A percentile compares a stretch with the other conserved stretches of the same genome.
Conservation (phyloP, 208 protist genomes). For the Vickermania spadyakhi region DNA sequence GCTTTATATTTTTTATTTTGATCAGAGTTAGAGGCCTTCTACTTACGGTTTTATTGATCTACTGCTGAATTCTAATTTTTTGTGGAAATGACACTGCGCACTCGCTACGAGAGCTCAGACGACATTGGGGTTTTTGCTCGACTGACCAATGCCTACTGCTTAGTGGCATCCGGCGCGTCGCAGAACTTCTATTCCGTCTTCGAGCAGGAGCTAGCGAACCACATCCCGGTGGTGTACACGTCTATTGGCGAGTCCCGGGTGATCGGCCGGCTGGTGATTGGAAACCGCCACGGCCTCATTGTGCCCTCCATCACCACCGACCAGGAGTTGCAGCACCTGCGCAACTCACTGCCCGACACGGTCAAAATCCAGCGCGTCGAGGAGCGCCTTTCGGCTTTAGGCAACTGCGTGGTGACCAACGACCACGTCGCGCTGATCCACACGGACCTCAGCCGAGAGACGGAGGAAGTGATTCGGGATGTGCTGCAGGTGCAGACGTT, state of each 20-base stretch:
- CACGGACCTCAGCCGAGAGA: conserved; percentile 98
- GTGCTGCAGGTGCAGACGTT: conserved; percentile 98
- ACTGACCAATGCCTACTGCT: conserved; percentile 99
- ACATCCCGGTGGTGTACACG: conserved; percentile 98
- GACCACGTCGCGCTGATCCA: conserved; percentile 99
- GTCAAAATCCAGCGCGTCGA: conserved; percentile 97
- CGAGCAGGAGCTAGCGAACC: conserved; percentile 96
- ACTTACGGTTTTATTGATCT: too few relatives aligned
- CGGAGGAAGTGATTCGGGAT: conserved; percentile 99
- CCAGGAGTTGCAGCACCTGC: conserved; percentile 98
- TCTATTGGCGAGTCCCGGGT: conserved; percentile 95
- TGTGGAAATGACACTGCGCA: conserved; percentile 92
- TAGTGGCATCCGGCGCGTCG: conserved; percentile 94
- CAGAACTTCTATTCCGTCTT: conserved; percentile 99
- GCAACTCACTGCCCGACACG: conserved; percentile 97
- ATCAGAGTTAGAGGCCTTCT: too few relatives aligned
- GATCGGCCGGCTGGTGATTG: conserved; percentile 95
- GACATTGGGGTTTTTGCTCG: conserved; percentile 99
- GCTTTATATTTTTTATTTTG: too few relatives aligned
- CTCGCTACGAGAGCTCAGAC: conserved; percentile 98
- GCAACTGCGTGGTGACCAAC: conserved; percentile 99
- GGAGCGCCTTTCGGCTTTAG: conserved; percentile 97
- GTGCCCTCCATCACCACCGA: conserved; percentile 98
- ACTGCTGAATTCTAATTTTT: too few relatives aligned
- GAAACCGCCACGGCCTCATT: conserved; percentile 98